These are phyloP conservation scores for Syncephalastrum monosporum DNA, from an alignment of 371 early-diverging fungal genomes.

Conservation along the genomic window DNA sequence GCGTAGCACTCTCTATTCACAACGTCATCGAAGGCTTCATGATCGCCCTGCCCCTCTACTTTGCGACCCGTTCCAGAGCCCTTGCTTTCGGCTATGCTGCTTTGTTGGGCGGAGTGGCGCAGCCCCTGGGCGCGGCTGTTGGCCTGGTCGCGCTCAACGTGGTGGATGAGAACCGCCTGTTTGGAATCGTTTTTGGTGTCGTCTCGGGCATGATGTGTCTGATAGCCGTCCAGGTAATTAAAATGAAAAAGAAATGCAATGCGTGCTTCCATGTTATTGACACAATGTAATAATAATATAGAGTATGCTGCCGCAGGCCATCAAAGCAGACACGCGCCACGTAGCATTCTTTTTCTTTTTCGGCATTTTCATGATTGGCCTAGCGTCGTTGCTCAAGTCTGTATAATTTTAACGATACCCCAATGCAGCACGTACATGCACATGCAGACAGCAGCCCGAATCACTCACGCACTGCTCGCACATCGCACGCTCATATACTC, in stretches of 20 bases:
- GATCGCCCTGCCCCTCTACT: slow-evolving; percentile 73
- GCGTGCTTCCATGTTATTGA: background rate
- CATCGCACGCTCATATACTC: too few relatives aligned
- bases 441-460: slow-evolving; percentile 10
- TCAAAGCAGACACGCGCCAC: slow-evolving; percentile 47
- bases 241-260: slow-evolving; percentile 5
- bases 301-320: slow-evolving; percentile 57
- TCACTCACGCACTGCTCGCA: too few relatives aligned
- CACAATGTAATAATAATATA: slow-evolving; percentile 8
- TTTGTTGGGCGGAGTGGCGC: slow-evolving; percentile 66
- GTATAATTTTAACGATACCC: slow-evolving; percentile 19
- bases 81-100: slow-evolving; percentile 66
- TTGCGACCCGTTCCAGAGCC: slow-evolving; percentile 59
- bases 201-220: slow-evolving; percentile 75
- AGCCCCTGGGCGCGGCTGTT: slow-evolving; percentile 62
- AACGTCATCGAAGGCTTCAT: slow-evolving; percentile 82
- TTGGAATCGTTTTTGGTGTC: slow-evolving; percentile 54
- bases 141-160: slow-evolving; percentile 50
- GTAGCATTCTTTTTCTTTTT: slow-evolving; percentile 56
- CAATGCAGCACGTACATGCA: slow-evolving; percentile 16
- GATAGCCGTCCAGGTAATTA: slow-evolving; percentile 49
- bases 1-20: slow-evolving; percentile 74
- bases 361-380: slow-evolving; percentile 56
- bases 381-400: slow-evolving; percentile 40
- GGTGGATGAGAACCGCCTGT: slow-evolving; percentile 41